Percentiles rank a stretch among this genome's conserved stretches.
Conservation (phyloP, 352 stramenopile species). For the Blastocystis sp. region DNA sequence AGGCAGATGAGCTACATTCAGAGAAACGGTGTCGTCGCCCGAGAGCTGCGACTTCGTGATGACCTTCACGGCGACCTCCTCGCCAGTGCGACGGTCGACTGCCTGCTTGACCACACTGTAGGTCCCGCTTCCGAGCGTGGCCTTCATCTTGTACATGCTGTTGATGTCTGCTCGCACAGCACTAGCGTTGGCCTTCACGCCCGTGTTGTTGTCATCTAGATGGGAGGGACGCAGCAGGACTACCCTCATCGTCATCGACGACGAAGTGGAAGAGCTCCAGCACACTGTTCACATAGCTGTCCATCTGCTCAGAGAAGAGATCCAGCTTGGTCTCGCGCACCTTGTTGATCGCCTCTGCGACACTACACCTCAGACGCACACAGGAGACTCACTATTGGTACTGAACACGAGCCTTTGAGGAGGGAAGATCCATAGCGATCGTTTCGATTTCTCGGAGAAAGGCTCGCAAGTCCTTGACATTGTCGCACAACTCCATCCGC, state of each 20-base stretch:
- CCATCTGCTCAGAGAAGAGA: constrained; percentile 54
- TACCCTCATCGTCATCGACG: constrained; percentile 22
- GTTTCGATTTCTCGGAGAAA: constrained; percentile 58
- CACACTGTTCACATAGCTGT: constrained; percentile 51
- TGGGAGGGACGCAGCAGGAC: not conserved
- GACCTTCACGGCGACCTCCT: constrained; percentile 55
- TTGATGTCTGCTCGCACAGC: constrained; percentile 41
- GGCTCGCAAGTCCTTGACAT: constrained; percentile 53
- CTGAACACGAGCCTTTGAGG: constrained; percentile 17
- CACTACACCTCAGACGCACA: not conserved
- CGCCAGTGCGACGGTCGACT: constrained; percentile 8
- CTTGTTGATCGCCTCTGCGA: constrained; percentile 53
- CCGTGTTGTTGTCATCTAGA: constrained; percentile 45
- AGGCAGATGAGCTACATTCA: not conserved
- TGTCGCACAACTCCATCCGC: constrained; percentile 56
- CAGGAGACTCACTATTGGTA: not conserved
- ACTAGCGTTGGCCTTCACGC: constrained; percentile 13
- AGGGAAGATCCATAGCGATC: constrained; percentile 59
- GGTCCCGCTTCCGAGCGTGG: not conserved
- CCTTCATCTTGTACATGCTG: constrained; percentile 57
- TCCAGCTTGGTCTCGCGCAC: constrained; percentile 40
- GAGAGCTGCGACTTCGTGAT: constrained; percentile 49
- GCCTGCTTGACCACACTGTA: constrained; percentile 59
- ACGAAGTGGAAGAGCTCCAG: constrained; percentile 54
- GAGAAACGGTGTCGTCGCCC: constrained; percentile 41